phyloP scores from a whole-genome alignment of 2,329 filamentous ascomycete species.

The Alternaria brassicae region DNA sequence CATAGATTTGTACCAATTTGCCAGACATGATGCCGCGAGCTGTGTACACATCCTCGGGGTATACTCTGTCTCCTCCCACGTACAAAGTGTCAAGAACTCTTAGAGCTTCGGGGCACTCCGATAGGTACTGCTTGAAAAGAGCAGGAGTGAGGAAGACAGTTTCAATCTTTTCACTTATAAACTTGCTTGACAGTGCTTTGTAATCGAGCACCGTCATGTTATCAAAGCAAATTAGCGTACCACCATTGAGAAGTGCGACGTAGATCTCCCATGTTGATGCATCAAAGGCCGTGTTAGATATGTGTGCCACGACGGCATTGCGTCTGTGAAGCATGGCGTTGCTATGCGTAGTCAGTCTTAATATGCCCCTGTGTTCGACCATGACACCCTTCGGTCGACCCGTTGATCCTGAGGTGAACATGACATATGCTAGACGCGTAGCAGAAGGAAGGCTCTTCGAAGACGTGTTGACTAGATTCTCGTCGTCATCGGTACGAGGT shows the following conservation, averaged over 20 bases:
- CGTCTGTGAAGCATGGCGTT: not conserved
- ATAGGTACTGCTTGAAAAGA: not conserved
- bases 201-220: not conserved
- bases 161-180: not conserved
- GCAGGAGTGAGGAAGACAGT: slow-evolving; percentile 16
- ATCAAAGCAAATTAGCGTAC: not conserved
- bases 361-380: slow-evolving; percentile 58
- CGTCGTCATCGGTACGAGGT: not conserved
- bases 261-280: not conserved
- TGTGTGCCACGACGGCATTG: not conserved
- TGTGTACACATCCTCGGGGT: slow-evolving; percentile 9
- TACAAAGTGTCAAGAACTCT: not conserved
- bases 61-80: slow-evolving; percentile 10
- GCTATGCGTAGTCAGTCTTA: not conserved
- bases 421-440: slow-evolving; percentile 59
- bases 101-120: not conserved
- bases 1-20: slow-evolving; percentile 23
- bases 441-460: not conserved
- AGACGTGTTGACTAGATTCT: too few species aligned
- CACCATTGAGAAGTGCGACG: not conserved
- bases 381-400: slow-evolving; percentile 64
- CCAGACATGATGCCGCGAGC: slow-evolving; percentile 9
- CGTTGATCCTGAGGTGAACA: slow-evolving; percentile 59
- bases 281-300: not conserved
- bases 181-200: not conserved